Percentiles rank a stretch among this genome's conserved stretches.
Conservation (phyloP, 352 stramenopile genomes). For the Phytopythium montanum region DNA sequence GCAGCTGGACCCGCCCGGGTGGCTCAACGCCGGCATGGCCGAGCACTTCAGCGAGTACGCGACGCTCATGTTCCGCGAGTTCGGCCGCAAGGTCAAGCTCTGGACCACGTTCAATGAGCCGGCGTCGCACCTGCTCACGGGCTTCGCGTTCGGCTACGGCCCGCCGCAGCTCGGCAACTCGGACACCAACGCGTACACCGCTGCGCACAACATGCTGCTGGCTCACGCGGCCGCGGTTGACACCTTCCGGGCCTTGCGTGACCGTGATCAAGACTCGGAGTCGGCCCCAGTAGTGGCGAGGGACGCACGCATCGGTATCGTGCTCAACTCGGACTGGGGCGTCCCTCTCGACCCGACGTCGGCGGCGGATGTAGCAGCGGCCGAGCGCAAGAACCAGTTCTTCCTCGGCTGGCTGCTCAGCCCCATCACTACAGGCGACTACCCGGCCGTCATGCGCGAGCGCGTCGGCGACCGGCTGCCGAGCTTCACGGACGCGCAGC, state of each 20-base stretch:
- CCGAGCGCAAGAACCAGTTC: constrained; percentile 86
- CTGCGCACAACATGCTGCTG: constrained; percentile 87
- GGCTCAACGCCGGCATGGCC: constrained; percentile 51
- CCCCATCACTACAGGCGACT: constrained; percentile 88
- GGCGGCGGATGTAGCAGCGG: constrained; percentile 44
- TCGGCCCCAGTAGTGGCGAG: constrained; percentile 14
- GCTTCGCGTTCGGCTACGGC: constrained; percentile 73
- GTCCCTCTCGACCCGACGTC: constrained; percentile 69
- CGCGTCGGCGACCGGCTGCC: constrained; percentile 81
- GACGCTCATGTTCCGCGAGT: constrained; percentile 86
- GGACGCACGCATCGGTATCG: constrained; percentile 86
- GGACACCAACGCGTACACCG: constrained; percentile 38
- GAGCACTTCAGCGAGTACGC: constrained; percentile 84
- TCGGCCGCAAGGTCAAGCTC: constrained; percentile 87
- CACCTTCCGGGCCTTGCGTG: constrained; percentile 57
- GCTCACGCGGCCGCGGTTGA: constrained; percentile 84
- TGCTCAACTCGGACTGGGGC: constrained; percentile 79
- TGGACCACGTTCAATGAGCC: constrained; percentile 96
- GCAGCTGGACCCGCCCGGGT: constrained; percentile 67
- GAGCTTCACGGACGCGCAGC: constrained; percentile 77
- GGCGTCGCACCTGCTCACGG: constrained; percentile 78
- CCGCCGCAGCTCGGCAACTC: constrained; percentile 33
- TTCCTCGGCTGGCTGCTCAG: constrained; percentile 24
- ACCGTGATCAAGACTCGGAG: constrained; percentile 14
- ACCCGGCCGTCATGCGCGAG: constrained; percentile 88